Evolutionary conservation across 345 rosid species (phyloP).

Genomic region (Melaleuca quinquenervia): DNA sequence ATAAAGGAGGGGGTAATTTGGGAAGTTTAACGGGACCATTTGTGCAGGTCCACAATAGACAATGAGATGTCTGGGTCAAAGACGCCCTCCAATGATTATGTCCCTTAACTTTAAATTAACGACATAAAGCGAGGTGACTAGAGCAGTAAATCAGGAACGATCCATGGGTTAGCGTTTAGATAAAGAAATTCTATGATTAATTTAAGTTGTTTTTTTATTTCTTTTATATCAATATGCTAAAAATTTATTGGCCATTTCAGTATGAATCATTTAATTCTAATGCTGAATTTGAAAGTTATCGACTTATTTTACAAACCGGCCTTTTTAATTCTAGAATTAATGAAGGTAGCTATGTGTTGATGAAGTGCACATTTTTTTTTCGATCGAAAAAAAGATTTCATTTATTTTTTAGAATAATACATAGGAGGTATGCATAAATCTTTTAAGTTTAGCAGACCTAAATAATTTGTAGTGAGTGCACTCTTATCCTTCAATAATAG

Average conservation of each 20-base stretch:
- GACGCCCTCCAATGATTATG: neutral
- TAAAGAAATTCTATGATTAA: neutral
- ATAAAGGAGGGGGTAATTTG: neutral
- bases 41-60: neutral
- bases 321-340: neutral
- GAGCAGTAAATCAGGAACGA: neutral
- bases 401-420: no score
- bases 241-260: neutral
- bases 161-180: neutral
- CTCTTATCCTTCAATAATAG: no score
- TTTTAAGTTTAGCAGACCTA: no score
- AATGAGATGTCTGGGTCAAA: neutral
- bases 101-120: neutral
- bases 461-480: no score
- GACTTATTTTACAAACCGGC: neutral
- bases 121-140: neutral
- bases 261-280: neutral
- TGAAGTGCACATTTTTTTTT: no score
- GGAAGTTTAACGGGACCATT: neutral
- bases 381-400: no score
- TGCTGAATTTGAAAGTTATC: neutral
- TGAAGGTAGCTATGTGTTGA: neutral
- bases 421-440: no score
- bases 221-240: neutral
- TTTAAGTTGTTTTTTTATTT: neutral